Evolutionary conservation across 2,329 filamentous ascomycete genomes (phyloP).

Genomic region (Phyllosticta citrichinensis): DNA sequence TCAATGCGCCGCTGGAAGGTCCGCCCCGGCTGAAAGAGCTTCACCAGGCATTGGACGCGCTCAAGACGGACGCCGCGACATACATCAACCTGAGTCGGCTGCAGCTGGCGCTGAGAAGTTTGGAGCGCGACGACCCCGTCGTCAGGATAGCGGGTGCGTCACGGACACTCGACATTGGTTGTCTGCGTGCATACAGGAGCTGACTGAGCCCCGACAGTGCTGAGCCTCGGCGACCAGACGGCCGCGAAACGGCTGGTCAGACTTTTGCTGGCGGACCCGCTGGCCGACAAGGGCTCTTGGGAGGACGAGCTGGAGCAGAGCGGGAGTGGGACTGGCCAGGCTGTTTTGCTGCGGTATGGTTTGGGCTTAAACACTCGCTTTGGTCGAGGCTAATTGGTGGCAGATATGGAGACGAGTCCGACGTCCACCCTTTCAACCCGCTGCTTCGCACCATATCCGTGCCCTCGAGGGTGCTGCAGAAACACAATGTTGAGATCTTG

Average conservation of each 20-base stretch:
- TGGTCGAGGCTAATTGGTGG: neutral
- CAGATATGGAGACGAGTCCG: conserved; percentile 45
- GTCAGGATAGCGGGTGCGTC: conserved; percentile 45
- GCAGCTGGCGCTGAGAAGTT: conserved; percentile 59
- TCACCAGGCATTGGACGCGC: conserved; percentile 46
- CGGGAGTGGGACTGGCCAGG: conserved; percentile 23
- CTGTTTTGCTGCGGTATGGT: conserved; percentile 31
- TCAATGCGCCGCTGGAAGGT: conserved; percentile 44
- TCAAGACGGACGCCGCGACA: conserved; percentile 51
- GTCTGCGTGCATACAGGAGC: conserved; percentile 10
- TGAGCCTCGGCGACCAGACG: conserved; percentile 40
- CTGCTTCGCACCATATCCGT: conserved; percentile 53
- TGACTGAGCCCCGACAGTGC: conserved; percentile 26
- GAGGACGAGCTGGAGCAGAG: conserved; percentile 30
- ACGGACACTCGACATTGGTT: conserved; percentile 10
- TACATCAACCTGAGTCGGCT: conserved; percentile 60
- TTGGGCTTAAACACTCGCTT: neutral
- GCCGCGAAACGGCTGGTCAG: conserved; percentile 57
- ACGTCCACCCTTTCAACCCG: conserved; percentile 37
- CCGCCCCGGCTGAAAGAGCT: conserved; percentile 47
- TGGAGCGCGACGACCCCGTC: conserved; percentile 44
- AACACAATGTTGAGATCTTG: conserved; percentile 54
- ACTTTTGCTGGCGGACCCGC: conserved; percentile 42
- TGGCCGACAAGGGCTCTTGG: conserved; percentile 33
- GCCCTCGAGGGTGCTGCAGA: conserved; percentile 52